phyloP scores from a whole-genome alignment of 2,329 filamentous ascomycete species.

The Phyllosticta ampelicida region DNA sequence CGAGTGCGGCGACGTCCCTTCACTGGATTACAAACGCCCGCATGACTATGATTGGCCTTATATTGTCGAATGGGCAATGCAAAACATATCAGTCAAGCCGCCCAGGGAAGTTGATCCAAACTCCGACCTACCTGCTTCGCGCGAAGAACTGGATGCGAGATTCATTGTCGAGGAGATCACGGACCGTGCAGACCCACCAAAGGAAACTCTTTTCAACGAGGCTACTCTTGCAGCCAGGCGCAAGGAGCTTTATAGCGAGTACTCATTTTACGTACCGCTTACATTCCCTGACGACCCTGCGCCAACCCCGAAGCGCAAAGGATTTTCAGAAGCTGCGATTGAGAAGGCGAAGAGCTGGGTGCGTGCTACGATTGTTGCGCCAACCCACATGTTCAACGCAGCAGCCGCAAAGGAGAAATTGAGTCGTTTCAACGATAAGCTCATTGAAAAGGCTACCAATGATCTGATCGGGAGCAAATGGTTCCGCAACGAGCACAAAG shows the following conservation, averaged over 20 bases:
- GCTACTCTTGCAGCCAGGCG: conserved; percentile 31
- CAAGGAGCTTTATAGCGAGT: conserved; percentile 20
- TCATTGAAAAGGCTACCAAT: conserved; percentile 39
- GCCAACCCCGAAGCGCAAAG: not conserved
- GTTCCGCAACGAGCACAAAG: conserved; percentile 51
- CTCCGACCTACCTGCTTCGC: conserved; percentile 10
- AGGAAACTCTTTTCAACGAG: conserved; percentile 42
- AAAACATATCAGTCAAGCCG: conserved; percentile 22
- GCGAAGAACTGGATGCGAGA: conserved; percentile 34
- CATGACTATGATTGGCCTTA: conserved; percentile 56
- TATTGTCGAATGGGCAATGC: conserved; percentile 56
- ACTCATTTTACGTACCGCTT: conserved; percentile 4
- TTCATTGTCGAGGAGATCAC: conserved; percentile 33
- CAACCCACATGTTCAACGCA: conserved; percentile 28
- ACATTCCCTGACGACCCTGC: conserved; percentile 17
- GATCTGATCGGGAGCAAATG: conserved; percentile 44
- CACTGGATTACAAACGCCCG: conserved; percentile 53
- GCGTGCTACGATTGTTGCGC: conserved; percentile 35
- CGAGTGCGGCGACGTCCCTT: conserved; percentile 47
- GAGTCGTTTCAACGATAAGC: conserved; percentile 19
- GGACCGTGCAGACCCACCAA: conserved; percentile 36
- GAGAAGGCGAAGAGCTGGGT: conserved; percentile 23
- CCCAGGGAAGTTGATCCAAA: not conserved
- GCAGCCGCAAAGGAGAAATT: conserved; percentile 32
- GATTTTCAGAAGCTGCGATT: not conserved